A percentile compares a stretch with the other conserved stretches of the same genome.
Evolutionary conservation across 768 basidiomycete genomes (phyloP).

Genomic region (Exsudoporus frostii): DNA sequence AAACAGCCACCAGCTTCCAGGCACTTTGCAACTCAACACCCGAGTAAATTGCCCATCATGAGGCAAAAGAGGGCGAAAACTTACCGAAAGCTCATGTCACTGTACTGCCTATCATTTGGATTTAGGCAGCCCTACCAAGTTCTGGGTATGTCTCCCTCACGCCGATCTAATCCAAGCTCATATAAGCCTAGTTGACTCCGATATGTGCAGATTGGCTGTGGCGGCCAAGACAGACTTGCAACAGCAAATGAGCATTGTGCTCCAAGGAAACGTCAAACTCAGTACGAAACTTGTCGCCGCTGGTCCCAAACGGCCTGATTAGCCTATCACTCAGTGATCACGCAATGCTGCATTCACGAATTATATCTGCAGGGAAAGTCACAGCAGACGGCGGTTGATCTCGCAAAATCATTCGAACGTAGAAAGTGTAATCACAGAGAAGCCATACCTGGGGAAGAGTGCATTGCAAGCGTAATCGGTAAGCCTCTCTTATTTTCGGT

Average conservation of each 20-base stretch:
- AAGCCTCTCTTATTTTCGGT: neutral
- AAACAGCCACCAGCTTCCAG: conserved; percentile 17
- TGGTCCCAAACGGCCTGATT: conserved; percentile 28
- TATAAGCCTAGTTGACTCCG: conserved; percentile 66
- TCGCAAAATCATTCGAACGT: conserved; percentile 92
- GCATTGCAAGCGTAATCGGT: conserved; percentile 82
- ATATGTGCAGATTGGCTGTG: conserved; percentile 70
- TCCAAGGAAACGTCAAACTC: conserved; percentile 87
- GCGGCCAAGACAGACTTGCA: conserved; percentile 71
- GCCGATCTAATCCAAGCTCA: conserved; percentile 3
- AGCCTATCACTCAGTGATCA: conserved; percentile 82
- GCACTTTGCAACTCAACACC: neutral
- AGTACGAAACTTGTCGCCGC: conserved; percentile 54
- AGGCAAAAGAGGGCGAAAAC: conserved; percentile 93
- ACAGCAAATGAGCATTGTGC: conserved; percentile 70
- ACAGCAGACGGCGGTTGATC: conserved; percentile 74
- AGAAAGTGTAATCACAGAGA: conserved; percentile 94
- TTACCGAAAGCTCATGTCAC: conserved; percentile 90
- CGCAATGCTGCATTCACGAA: conserved; percentile 94
- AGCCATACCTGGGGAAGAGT: conserved; percentile 81
- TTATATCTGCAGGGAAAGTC: conserved; percentile 80
- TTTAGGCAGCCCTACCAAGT: conserved; percentile 95
- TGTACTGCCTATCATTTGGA: conserved; percentile 83
- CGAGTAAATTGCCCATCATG: conserved; percentile 46
- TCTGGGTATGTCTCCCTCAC: conserved; percentile 52